phyloP scores from a whole-genome alignment of 345 rosid genomes.

The Microthlaspi erraticum region DNA sequence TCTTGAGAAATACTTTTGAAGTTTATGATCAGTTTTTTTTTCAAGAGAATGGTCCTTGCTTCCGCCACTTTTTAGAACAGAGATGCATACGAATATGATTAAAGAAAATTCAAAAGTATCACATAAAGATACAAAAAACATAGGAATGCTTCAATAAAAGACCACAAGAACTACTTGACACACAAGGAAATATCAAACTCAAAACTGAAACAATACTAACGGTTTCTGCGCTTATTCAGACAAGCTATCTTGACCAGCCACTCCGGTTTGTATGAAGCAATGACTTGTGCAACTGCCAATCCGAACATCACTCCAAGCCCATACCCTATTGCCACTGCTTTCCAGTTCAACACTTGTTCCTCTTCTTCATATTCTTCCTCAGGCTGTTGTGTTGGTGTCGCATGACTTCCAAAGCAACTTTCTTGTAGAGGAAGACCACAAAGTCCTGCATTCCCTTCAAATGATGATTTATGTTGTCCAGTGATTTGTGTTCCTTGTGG shows the following conservation, averaged over 20 bases:
- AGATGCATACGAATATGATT: slow-evolving; percentile 10
- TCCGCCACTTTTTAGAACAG: not conserved
- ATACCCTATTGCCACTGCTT: slow-evolving; percentile 4
- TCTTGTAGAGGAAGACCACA: slow-evolving; percentile 27
- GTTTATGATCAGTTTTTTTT: too few species aligned
- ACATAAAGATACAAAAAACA: not conserved
- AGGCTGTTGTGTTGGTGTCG: not conserved
- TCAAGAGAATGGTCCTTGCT: not conserved
- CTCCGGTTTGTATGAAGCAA: slow-evolving; percentile 9
- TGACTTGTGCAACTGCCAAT: not conserved
- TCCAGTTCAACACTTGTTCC: not conserved
- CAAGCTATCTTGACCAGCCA: not conserved
- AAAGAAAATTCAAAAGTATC: not conserved
- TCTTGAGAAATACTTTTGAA: too few species aligned
- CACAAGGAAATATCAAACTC: not conserved
- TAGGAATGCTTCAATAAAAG: not conserved
- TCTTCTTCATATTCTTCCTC: not conserved
- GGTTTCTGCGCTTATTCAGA: not conserved
- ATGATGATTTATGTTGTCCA: too few species aligned
- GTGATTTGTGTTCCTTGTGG: too few species aligned
- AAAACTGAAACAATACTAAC: not conserved
- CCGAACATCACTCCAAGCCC: slow-evolving; percentile 11
- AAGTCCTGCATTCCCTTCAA: slow-evolving; percentile 32
- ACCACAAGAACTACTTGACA: not conserved
- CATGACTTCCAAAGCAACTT: not conserved